Evolutionary conservation across 768 basidiomycete species (phyloP).

Genomic region (Lentinula aciculospora): DNA sequence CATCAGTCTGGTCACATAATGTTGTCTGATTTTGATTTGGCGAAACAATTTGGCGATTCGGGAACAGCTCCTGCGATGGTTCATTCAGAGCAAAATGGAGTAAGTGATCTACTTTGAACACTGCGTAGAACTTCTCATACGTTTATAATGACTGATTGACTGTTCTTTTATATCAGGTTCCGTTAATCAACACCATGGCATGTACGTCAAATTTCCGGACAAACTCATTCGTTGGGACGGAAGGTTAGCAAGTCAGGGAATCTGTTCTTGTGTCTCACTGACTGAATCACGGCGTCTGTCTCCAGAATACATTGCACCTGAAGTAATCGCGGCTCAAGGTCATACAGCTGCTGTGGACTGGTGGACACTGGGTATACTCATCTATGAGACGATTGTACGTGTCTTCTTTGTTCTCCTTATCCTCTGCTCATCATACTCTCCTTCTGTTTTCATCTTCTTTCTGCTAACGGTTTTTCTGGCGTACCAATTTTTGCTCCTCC

Average conservation of each 20-base stretch:
- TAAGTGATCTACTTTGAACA: constrained; percentile 32
- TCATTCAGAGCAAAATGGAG: constrained; percentile 85
- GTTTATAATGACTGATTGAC: neutral
- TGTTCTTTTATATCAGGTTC: constrained; percentile 45
- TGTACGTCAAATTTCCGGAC: constrained; percentile 98
- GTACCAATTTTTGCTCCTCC: constrained; percentile 3
- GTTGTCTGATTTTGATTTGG: constrained; percentile 98
- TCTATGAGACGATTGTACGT: constrained; percentile 98
- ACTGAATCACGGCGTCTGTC: constrained; percentile 17
- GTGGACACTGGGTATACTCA: constrained; percentile 98
- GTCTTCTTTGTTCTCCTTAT: constrained; percentile 15
- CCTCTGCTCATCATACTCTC: too few species aligned
- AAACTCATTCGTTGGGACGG: constrained; percentile 98
- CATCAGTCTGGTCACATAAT: constrained; percentile 99
- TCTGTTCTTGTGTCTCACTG: constrained; percentile 14
- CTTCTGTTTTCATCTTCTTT: neutral
- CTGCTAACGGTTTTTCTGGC: neutral
- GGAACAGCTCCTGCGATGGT: constrained; percentile 85
- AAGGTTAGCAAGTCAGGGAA: constrained; percentile 49
- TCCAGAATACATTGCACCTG: constrained; percentile 97
- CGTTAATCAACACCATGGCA: constrained; percentile 93
- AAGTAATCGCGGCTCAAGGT: constrained; percentile 94
- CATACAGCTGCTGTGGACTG: constrained; percentile 99
- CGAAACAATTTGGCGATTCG: constrained; percentile 87
- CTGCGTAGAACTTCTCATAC: neutral